Evolutionary conservation across 2,329 filamentous ascomycete genomes (phyloP).

Genomic region (Colletotrichum salicis): DNA sequence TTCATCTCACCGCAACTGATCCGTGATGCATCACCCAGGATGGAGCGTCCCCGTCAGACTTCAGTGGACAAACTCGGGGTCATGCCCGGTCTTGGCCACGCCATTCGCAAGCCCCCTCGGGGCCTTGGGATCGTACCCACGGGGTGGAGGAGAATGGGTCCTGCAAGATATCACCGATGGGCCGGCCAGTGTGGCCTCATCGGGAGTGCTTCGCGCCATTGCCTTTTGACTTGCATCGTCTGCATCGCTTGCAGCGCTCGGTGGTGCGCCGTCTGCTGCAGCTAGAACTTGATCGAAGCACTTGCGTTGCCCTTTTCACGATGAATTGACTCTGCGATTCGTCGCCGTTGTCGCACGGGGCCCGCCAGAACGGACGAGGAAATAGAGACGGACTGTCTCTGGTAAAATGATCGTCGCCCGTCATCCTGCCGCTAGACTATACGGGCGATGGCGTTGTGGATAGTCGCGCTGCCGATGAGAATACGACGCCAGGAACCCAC

Average conservation of each 20-base stretch:
- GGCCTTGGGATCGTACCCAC: constrained; percentile 5
- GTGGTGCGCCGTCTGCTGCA: constrained; percentile 14
- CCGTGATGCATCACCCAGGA: constrained; percentile 21
- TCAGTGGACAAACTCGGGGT: constrained; percentile 7
- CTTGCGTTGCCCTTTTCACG: neutral
- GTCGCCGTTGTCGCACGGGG: constrained; percentile 11
- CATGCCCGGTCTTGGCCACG: constrained; percentile 26
- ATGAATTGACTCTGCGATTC: neutral
- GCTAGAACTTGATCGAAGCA: constrained; percentile 28
- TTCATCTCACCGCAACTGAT: constrained; percentile 35
- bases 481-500: constrained; percentile 26
- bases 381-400: constrained; percentile 20
- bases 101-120: constrained; percentile 18
- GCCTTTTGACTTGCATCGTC: constrained; percentile 17
- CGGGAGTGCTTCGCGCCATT: constrained; percentile 16
- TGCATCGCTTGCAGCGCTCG: constrained; percentile 18
- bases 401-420: constrained; percentile 11
- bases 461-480: constrained; percentile 1
- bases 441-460: constrained; percentile 18
- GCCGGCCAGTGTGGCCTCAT: constrained; percentile 21
- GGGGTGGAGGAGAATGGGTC: constrained; percentile 25
- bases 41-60: constrained; percentile 14
- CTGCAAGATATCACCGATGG: constrained; percentile 26
- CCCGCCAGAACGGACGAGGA: constrained; percentile 16
- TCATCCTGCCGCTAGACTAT: constrained; percentile 22